A percentile compares a stretch with the other conserved stretches of the same genome.
These are phyloP conservation scores for Nyssa sinensis DNA, from an alignment of 148 eudicot genomes.

Conservation along the genomic window DNA sequence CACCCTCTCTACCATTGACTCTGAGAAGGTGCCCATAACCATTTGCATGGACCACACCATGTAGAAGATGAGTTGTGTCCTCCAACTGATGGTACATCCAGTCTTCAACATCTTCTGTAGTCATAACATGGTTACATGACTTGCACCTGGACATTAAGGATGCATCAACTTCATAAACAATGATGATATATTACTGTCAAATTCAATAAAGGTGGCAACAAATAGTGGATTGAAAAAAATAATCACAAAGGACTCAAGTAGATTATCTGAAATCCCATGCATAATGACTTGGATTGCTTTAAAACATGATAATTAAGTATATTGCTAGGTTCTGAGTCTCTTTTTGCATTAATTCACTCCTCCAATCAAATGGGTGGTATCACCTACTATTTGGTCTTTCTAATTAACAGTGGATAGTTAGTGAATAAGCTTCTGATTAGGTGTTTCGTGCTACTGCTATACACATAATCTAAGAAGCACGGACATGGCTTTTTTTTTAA, in stretches of 20 bases:
- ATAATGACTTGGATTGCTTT: background rate
- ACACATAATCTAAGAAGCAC: no score
- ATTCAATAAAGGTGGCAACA: background rate
- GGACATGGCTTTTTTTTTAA: no score
- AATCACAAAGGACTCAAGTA: background rate
- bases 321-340: background rate
- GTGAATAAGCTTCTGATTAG: no score
- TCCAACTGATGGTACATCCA: conserved; percentile 82
- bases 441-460: no score
- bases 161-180: background rate
- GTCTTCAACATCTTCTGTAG: conserved; percentile 79
- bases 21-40: conserved; percentile 95
- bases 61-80: conserved; percentile 77
- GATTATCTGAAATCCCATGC: no score
- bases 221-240: background rate
- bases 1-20: conserved; percentile 93
- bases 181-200: background rate
- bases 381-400: background rate
- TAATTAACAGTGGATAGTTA: background rate
- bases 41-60: conserved; percentile 83
- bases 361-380: background rate
- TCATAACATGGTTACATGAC: conserved; percentile 73
- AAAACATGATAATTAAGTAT: background rate
- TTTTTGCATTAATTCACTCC: background rate
- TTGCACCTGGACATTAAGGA: conserved; percentile 56